A percentile compares a stretch with the other conserved stretches of the same genome.
phyloP scores from a whole-genome alignment of 1,139 yeast genomes.

The Hyphopichia fennica region DNA sequence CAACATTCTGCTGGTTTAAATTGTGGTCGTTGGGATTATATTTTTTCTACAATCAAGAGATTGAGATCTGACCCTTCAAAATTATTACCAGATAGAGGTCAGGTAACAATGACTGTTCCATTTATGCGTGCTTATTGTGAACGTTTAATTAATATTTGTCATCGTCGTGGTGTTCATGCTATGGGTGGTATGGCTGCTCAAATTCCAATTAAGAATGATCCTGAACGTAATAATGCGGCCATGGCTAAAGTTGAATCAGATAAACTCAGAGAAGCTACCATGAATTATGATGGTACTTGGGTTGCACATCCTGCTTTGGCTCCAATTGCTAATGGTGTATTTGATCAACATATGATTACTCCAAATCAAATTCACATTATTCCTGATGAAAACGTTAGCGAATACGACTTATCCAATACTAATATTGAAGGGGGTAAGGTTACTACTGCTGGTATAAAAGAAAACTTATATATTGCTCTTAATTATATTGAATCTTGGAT shows the following conservation, averaged over 20 bases:
- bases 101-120: constrained; percentile 74
- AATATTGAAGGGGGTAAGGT: constrained; percentile 12
- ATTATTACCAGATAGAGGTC: constrained; percentile 70
- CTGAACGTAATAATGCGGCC: constrained; percentile 21
- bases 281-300: constrained; percentile 20
- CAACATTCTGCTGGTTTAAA: constrained; percentile 75
- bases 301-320: constrained; percentile 20
- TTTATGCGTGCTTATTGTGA: constrained; percentile 73
- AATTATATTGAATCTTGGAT: constrained; percentile 18
- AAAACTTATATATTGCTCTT: constrained; percentile 17
- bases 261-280: constrained; percentile 21
- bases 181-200: constrained; percentile 85
- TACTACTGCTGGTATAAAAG: constrained; percentile 14
- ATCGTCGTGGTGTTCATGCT: constrained; percentile 74
- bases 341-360: constrained; percentile 16
- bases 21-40: constrained; percentile 86
- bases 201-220: constrained; percentile 28
- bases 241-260: constrained; percentile 26
- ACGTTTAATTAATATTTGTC: constrained; percentile 68
- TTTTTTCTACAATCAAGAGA: constrained; percentile 69
- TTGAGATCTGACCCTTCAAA: constrained; percentile 64
- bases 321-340: constrained; percentile 16
- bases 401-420: constrained; percentile 12
- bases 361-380: constrained; percentile 17
- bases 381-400: constrained; percentile 13